Conservation (phyloP, 2,329 filamentous ascomycete species). For the Neofusicoccum cordaticola region DNA sequence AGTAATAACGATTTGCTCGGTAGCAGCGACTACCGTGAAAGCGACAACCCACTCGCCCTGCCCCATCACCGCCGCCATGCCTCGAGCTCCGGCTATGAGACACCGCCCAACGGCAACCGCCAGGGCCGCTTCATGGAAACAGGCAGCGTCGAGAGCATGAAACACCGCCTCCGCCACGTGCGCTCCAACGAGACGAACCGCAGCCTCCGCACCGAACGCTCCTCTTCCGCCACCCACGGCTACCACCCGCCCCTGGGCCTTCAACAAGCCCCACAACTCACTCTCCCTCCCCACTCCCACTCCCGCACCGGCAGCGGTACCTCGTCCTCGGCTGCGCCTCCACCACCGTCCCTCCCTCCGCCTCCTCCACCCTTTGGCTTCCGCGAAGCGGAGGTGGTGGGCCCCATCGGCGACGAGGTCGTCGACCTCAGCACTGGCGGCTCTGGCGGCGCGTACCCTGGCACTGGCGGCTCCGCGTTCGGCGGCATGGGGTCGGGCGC, state of each 20-base stretch:
- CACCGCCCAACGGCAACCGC: constrained; percentile 28
- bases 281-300: background rate
- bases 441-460: background rate
- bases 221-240: background rate
- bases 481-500: background rate
- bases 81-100: constrained; percentile 19
- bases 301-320: constrained; percentile 1
- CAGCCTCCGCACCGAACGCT: background rate
- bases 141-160: constrained; percentile 20
- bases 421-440: background rate
- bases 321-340: background rate
- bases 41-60: background rate
- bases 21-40: constrained; percentile 27
- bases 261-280: background rate
- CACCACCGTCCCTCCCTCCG: background rate
- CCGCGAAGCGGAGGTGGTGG: constrained; percentile 34
- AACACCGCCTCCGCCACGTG: constrained; percentile 28
- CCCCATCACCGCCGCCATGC: background rate
- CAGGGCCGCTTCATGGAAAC: background rate
- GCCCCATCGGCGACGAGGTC: background rate
- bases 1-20: constrained; percentile 16
- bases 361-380: constrained; percentile 27
- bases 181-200: constrained; percentile 31
- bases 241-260: background rate
- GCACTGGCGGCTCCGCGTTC: background rate